Evolutionary conservation across 2,329 filamentous ascomycete species (phyloP).

Genomic region (Aureobasidium zeae): DNA sequence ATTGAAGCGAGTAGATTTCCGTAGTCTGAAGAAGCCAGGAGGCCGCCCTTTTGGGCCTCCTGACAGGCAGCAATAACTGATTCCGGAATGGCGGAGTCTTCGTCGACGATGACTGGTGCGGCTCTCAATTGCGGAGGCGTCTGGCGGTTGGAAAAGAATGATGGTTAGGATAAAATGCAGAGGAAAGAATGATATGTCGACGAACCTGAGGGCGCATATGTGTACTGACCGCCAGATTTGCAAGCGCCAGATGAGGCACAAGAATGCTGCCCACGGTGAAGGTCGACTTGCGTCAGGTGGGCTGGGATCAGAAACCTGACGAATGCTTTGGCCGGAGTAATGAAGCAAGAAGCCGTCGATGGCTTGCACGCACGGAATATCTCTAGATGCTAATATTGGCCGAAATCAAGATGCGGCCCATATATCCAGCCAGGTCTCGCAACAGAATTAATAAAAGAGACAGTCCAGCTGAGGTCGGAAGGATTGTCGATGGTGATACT

Average conservation of each 20-base stretch:
- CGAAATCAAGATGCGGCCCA: slow-evolving; percentile 8
- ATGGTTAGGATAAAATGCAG: slow-evolving; percentile 17
- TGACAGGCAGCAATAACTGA: slow-evolving; percentile 26
- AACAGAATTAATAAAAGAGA: slow-evolving; percentile 18
- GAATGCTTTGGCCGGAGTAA: slow-evolving; percentile 20
- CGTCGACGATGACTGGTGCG: slow-evolving; percentile 27
- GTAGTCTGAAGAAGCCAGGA: slow-evolving; percentile 41
- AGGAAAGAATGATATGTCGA: slow-evolving; percentile 16
- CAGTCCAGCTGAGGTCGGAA: slow-evolving; percentile 14
- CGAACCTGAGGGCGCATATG: slow-evolving; percentile 30
- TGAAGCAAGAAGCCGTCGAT: slow-evolving; percentile 27
- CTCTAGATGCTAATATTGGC: slow-evolving; percentile 5
- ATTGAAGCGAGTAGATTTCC: slow-evolving; percentile 52
- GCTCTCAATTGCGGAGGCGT: slow-evolving; percentile 13
- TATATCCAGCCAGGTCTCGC: slow-evolving; percentile 13
- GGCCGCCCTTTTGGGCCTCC: slow-evolving; percentile 40
- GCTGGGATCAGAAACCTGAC: slow-evolving; percentile 17
- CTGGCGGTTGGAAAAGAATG: slow-evolving; percentile 1
- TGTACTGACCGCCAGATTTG: slow-evolving; percentile 24
- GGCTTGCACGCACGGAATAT: slow-evolving; percentile 15
- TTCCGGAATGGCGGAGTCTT: slow-evolving; percentile 28
- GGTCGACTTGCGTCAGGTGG: slow-evolving; percentile 16
- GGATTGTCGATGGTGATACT: slow-evolving; percentile 25
- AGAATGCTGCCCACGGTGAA: slow-evolving; percentile 27
- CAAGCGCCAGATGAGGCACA: slow-evolving; percentile 18